These are phyloP conservation scores for Xerocomellus chrysenteron DNA, from an alignment of 768 basidiomycete genomes.

Conservation along the genomic window DNA sequence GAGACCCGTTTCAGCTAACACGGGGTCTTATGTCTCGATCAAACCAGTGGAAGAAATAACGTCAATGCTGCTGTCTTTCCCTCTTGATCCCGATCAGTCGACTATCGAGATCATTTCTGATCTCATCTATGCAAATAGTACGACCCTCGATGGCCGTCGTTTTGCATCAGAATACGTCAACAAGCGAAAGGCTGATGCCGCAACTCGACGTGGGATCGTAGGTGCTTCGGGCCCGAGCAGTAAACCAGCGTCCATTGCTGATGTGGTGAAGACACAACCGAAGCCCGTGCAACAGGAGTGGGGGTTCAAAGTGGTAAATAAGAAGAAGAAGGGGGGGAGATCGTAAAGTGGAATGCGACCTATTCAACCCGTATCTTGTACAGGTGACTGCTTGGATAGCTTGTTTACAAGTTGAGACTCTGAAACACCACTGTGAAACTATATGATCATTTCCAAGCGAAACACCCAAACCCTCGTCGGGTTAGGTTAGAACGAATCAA, in stretches of 20 bases:
- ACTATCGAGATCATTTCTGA: constrained; percentile 93
- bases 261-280: constrained; percentile 87
- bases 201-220: constrained; percentile 47
- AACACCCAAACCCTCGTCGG: background rate
- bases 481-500: too few species aligned
- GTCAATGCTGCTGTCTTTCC: constrained; percentile 92
- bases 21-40: constrained; percentile 18
- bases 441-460: background rate
- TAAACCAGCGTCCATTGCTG: constrained; percentile 74
- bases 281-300: constrained; percentile 76
- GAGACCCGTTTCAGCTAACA: background rate
- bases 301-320: constrained; percentile 92
- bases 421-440: background rate
- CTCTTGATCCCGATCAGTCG: constrained; percentile 80
- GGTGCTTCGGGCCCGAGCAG: constrained; percentile 33
- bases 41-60: constrained; percentile 89
- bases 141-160: constrained; percentile 90
- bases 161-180: constrained; percentile 92
- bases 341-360: constrained; percentile 34
- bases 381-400: constrained; percentile 25
- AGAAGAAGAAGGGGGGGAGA: constrained; percentile 85
- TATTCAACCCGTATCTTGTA: constrained; percentile 13
- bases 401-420: background rate
- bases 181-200: constrained; percentile 82
- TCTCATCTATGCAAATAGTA: constrained; percentile 90